These are phyloP conservation scores for Gaertneriomyces sp. DNA, from an alignment of 192 early-diverging fungal species.

Conservation along the genomic window DNA sequence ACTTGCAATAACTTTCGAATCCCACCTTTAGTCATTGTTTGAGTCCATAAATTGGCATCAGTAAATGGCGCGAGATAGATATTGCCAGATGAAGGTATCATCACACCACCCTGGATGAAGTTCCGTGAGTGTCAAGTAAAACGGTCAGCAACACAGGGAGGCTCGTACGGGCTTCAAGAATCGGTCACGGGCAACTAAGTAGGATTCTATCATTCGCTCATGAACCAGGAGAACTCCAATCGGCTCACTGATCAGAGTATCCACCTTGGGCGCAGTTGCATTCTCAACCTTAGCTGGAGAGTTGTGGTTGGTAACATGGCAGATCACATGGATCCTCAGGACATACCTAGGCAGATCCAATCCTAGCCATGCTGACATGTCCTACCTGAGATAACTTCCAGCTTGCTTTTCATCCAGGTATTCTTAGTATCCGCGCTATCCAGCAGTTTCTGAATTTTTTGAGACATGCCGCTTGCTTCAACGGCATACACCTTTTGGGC, in stretches of 20 bases:
- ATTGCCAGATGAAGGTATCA: slow-evolving; percentile 85
- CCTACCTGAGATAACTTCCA: slow-evolving; percentile 78
- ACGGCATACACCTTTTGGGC: slow-evolving; percentile 93
- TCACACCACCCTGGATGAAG: slow-evolving; percentile 60
- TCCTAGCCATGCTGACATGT: background rate
- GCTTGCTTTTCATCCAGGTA: slow-evolving; percentile 68
- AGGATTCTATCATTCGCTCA: slow-evolving; percentile 94
- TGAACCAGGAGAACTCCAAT: slow-evolving; percentile 97
- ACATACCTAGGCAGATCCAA: too few species aligned
- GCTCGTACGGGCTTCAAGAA: slow-evolving; percentile 70
- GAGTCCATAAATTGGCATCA: slow-evolving; percentile 73
- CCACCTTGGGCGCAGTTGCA: slow-evolving; percentile 68
- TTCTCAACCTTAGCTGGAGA: slow-evolving; percentile 83
- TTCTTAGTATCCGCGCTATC: slow-evolving; percentile 56
- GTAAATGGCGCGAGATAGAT: slow-evolving; percentile 84
- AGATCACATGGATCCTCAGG: background rate
- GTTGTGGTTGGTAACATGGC: slow-evolving; percentile 15
- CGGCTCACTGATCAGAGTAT: slow-evolving; percentile 94
- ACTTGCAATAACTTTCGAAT: slow-evolving; percentile 42
- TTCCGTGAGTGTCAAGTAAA: too few species aligned
- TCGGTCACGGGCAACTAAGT: slow-evolving; percentile 78
- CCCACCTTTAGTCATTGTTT: slow-evolving; percentile 87
- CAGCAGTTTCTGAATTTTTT: slow-evolving; percentile 82
- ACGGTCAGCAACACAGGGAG: too few species aligned
- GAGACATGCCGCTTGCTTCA: slow-evolving; percentile 92